phyloP scores from a whole-genome alignment of 139 green algal species.

The Picochlorum costavermella region DNA sequence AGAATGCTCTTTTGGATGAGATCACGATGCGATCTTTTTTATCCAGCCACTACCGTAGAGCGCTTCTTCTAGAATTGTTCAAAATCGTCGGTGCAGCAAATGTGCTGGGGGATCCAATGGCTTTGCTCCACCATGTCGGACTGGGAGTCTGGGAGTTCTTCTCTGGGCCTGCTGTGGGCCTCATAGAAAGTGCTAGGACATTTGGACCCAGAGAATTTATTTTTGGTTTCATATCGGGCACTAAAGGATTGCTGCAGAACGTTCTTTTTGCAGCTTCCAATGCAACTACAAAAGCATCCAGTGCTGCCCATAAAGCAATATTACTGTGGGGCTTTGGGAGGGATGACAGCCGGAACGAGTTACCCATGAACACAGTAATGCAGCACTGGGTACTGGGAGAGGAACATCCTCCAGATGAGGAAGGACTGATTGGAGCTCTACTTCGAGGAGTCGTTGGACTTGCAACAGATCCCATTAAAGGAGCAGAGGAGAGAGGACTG shows the following conservation, averaged over 20 bases:
- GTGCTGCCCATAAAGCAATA: conserved; percentile 27
- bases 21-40: conserved; percentile 48
- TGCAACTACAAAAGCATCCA: conserved; percentile 34
- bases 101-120: conserved; percentile 41
- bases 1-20: conserved; percentile 48
- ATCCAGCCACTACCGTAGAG: conserved; percentile 51
- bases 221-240: conserved; percentile 25
- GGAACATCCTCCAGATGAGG: background rate
- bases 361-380: no score
- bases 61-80: conserved; percentile 51
- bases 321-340: conserved; percentile 30
- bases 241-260: conserved; percentile 27
- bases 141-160: conserved; percentile 44
- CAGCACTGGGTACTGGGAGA: background rate
- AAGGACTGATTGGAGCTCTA: conserved; percentile 20
- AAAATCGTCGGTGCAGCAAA: conserved; percentile 42
- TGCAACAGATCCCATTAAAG: conserved; percentile 19
- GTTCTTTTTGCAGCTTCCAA: conserved; percentile 40
- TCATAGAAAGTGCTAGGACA: conserved; percentile 30
- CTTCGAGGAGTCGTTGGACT: conserved; percentile 24
- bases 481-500: conserved; percentile 25
- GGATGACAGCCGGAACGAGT: background rate
- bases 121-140: conserved; percentile 42
- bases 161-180: conserved; percentile 25
- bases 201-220: conserved; percentile 20